Evolutionary conservation across 2,329 filamentous ascomycete species (phyloP), one percentile per base, ranked within the genome.

Genomic region (Xylaria hypoxylon): DNA sequence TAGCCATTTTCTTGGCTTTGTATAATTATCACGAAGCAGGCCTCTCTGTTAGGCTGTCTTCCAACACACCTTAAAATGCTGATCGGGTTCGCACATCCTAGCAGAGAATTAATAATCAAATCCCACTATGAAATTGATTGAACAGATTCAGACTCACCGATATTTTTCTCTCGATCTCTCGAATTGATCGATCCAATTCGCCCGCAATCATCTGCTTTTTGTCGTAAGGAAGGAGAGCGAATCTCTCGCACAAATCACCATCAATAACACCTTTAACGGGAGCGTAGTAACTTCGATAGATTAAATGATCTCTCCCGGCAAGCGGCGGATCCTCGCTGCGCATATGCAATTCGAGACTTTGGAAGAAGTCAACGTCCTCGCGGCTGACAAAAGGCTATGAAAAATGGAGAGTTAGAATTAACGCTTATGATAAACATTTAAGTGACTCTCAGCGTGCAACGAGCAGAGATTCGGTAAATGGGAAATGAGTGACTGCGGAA

Each of bases 321-420:
- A 99, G 82, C 7, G 95, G 95, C 40, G 94, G 87, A 75, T 97
- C 94, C 76, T 97, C 93, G 13, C 87, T 89, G 53, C 95, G 88
- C 77, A 99, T 85, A 76, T 97, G 92, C 76, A 92, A 90, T 81
- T 99, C 96, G 26, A 99, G 85, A 68, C 89, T 93, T 79, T 97
- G 94, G 87, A 99, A 99, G 81, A 99, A 98, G 79, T 98, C 96
- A 56, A 96, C 92, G 74, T 98, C 95, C 76, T 98, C 94, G 42
- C 96, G 91, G 69, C 90, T 91, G 52, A 94, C 84, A 77, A 99
- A 98, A 0, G 96, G 96, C 64, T 62, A 53, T 33, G 3, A 28
- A 24, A 19, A n/a, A 51, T 33, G 7, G 40, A 17, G 31, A 2
- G 28, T 60, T 52, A 47, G 59, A 28, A 57, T 5, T 1, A 47